Conservation (phyloP, 1,284 basidiomycete species). For the Trametes polyzona region DNA sequence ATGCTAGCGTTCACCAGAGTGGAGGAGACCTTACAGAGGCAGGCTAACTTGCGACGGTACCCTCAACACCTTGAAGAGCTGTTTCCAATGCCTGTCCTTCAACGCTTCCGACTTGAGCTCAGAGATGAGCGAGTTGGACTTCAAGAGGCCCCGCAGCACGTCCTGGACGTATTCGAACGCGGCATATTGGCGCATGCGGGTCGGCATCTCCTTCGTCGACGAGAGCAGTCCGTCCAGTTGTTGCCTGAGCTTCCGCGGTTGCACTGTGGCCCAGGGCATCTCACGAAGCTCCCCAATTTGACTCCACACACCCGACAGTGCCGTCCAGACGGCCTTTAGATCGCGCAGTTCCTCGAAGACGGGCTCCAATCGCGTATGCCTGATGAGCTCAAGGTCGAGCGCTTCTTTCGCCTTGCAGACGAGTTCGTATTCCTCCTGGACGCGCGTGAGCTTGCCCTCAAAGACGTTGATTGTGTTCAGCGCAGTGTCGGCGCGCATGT, state of each 20-base stretch:
- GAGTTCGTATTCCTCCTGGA: conserved; percentile 93
- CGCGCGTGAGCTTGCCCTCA: conserved; percentile 85
- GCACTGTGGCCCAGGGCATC: conserved; percentile 89
- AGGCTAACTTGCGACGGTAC: conserved; percentile 68
- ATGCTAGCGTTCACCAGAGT: background rate
- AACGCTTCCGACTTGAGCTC: conserved; percentile 98
- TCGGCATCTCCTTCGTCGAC: conserved; percentile 98
- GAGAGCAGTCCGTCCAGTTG: conserved; percentile 88
- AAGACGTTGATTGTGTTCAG: conserved; percentile 96
- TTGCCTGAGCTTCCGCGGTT: conserved; percentile 93
- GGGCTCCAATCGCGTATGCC: conserved; percentile 90
- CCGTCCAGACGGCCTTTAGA: conserved; percentile 98
- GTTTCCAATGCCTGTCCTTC: conserved; percentile 98
- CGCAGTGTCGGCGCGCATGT: conserved; percentile 92
- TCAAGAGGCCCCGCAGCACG: conserved; percentile 82
- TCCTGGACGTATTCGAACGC: conserved; percentile 99
- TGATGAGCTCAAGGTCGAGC: conserved; percentile 88
- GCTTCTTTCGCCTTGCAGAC: conserved; percentile 97
- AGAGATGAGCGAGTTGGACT: conserved; percentile 86
- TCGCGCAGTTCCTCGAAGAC: conserved; percentile 95
- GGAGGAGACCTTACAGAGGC: conserved; percentile 60
- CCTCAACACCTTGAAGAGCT: conserved; percentile 91
- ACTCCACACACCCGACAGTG: conserved; percentile 95
- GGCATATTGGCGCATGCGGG: conserved; percentile 97
- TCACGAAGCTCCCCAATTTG: conserved; percentile 92